Conservation (phyloP, 495 filamentous ascomycete species). For the Penicillium riverlandense region DNA sequence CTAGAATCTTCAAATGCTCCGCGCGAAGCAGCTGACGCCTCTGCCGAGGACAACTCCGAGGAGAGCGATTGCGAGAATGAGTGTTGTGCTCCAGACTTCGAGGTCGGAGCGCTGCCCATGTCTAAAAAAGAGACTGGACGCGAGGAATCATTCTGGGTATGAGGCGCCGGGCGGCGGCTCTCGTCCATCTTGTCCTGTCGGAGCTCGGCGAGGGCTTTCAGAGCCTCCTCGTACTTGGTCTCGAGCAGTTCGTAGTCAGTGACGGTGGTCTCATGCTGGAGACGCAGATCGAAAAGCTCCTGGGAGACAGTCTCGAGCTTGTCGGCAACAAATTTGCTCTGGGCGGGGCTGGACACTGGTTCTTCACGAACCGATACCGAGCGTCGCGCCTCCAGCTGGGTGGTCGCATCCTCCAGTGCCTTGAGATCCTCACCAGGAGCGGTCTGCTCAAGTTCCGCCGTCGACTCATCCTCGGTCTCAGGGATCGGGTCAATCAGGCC, state of each 20-base stretch:
- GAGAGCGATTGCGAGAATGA: constrained; percentile 93
- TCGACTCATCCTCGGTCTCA: constrained; percentile 33
- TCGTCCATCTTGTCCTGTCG: constrained; percentile 79
- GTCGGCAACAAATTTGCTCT: constrained; percentile 80
- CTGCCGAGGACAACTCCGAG: constrained; percentile 90
- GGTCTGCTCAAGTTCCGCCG: constrained; percentile 7
- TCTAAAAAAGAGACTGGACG: constrained; percentile 91
- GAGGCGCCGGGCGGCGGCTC: constrained; percentile 54
- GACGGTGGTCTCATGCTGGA: constrained; percentile 81
- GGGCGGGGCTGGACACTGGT: constrained; percentile 60
- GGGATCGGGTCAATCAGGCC: constrained; percentile 44
- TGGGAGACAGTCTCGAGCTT: constrained; percentile 89
- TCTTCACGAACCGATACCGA: constrained; percentile 12
- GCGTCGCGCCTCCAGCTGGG: constrained; percentile 18
- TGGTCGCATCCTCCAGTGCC: constrained; percentile 24
- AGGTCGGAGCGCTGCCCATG: constrained; percentile 60
- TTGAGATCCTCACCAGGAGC: constrained; percentile 20
- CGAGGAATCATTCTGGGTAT: constrained; percentile 45
- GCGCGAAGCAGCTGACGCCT: constrained; percentile 66
- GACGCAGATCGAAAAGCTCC: constrained; percentile 82
- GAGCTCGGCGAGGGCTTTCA: constrained; percentile 71
- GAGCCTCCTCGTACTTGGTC: constrained; percentile 83
- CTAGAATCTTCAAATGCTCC: constrained; percentile 49
- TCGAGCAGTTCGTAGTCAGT: constrained; percentile 76
- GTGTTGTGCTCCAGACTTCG: constrained; percentile 68